Percentiles rank a stretch among this genome's conserved stretches.
Conservation (phyloP, 805 yeast genomes). For the Wickerhamiella siamensis region DNA sequence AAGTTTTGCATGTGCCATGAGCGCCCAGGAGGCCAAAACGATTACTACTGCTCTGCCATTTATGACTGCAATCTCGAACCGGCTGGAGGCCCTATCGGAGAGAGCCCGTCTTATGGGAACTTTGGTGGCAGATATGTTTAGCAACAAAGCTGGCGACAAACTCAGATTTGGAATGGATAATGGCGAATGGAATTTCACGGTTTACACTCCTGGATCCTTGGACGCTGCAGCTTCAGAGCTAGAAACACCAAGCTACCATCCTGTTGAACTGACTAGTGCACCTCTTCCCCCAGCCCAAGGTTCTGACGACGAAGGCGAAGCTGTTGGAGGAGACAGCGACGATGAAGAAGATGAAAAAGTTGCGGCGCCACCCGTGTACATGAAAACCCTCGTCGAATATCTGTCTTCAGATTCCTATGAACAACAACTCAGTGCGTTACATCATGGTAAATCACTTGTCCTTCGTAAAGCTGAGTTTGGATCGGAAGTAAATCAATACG, state of each 20-base stretch:
- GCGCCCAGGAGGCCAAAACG: slow-evolving; percentile 15
- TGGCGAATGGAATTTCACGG: slow-evolving; percentile 13
- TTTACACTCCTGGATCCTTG: slow-evolving; percentile 9
- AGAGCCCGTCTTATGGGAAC: slow-evolving; percentile 40
- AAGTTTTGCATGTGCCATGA: slow-evolving; percentile 21
- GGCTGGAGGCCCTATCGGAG: slow-evolving; percentile 37
- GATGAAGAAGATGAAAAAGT: slow-evolving; percentile 25
- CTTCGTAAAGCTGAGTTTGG: slow-evolving; percentile 48
- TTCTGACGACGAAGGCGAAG: slow-evolving; percentile 21
- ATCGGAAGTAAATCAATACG: slow-evolving; percentile 44
- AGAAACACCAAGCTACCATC: neutral
- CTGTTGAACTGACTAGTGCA: neutral
- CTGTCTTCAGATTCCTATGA: slow-evolving; percentile 33
- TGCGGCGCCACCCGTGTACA: slow-evolving; percentile 44
- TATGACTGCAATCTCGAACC: slow-evolving; percentile 36
- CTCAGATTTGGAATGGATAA: slow-evolving; percentile 21
- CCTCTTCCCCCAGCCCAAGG: slow-evolving; percentile 5
- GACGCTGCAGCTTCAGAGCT: slow-evolving; percentile 5
- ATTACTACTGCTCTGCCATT: slow-evolving; percentile 30
- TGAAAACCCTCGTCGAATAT: slow-evolving; percentile 55
- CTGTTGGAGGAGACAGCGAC: slow-evolving; percentile 16
- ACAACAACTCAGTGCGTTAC: slow-evolving; percentile 39
- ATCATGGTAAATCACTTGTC: slow-evolving; percentile 42
- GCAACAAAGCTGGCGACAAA: slow-evolving; percentile 15
- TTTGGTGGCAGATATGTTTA: slow-evolving; percentile 36